Base-by-base conservation (phyloP, 371 early-diverging fungal species). In the Mycotypha africana region DNA sequence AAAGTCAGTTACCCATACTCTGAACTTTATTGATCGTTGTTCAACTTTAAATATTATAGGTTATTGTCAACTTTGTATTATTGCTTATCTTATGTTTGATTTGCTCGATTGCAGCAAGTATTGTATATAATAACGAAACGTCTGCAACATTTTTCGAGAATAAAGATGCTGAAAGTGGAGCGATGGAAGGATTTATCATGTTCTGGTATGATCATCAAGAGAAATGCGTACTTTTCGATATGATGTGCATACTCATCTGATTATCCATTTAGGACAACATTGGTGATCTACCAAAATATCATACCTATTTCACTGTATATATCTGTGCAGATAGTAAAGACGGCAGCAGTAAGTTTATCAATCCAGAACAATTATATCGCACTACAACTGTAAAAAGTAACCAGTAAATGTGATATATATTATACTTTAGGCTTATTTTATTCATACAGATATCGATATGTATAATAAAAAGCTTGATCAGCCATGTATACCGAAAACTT, bases 231-330 rank as follows among this genome's bases (percentile, higher is more conserved):
- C n/a, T n/a, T n/a, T n/a, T n/a, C n/a, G 11, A 28, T 28, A 28
- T 28, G 28, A 28, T 28, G 11, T 28, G 28, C 8, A 28, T 11
- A 28, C 28, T 28, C 11, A 28, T 28, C 28, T 11, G 5, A 11
- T 8, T 19, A 12, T 15, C 0, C 15, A 19, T 11, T 12, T 48
- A 73, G 74, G 75, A 58, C 58, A 8, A 64, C 71, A 0, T 46
- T 74, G 17, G 70, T 74, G 19, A 65, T 74, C 4, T 74, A 70
- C 47, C 74, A 74, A 61, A 74, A 74, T 30, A 74, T 74, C 34
- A 70, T 74, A 40, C 99, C 99, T 1, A 89, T 99, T 46, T 95
- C 97, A 14, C 73, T 99, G 28, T 98, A 96, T 67, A 88, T 98
- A 39, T 95, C 91, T 15, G 79, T 98, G 6, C 99, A 99, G 60